A percentile compares a stretch with the other conserved stretches of the same genome.
Evolutionary conservation across 176 grass and related monocot genomes (phyloP).

Genomic region (Luzula sylvatica): DNA sequence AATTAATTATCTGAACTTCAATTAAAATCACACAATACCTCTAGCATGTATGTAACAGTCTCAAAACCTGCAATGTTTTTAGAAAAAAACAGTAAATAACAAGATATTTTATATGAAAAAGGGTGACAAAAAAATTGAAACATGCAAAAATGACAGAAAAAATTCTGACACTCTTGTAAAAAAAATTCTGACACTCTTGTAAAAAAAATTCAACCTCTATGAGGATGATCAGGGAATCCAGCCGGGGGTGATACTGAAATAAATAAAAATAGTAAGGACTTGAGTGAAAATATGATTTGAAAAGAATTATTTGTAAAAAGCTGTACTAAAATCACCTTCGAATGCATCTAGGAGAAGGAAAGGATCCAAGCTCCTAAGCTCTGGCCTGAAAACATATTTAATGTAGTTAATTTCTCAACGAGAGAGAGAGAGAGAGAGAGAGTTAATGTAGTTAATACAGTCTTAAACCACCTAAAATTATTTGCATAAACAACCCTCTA

Average conservation of each 20-base stretch:
- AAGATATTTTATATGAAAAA: not conserved
- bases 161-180: too few relatives aligned
- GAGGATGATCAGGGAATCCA: slow-evolving; percentile 70
- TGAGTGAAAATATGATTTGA: not conserved
- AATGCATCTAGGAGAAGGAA: slow-evolving; percentile 77
- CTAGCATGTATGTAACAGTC: slow-evolving; percentile 90
- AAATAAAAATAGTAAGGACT: not conserved
- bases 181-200: too few relatives aligned
- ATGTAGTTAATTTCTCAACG: not conserved
- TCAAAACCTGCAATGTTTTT: slow-evolving; percentile 47
- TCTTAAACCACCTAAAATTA: not conserved
- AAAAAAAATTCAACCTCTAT: too few relatives aligned
- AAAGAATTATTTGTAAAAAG: not conserved
- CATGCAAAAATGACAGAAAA: too few relatives aligned
- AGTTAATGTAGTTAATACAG: not conserved
- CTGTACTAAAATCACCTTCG: slow-evolving; percentile 16
- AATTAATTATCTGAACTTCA: not conserved
- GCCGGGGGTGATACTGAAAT: slow-evolving; percentile 52
- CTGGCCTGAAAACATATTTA: slow-evolving; percentile 26
- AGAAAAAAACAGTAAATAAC: not conserved
- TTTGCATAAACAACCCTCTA: not conserved
- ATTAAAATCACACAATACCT: slow-evolving; percentile 20
- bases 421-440: too few relatives aligned
- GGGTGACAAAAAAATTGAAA: not conserved
- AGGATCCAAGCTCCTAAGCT: slow-evolving; percentile 58